Percentiles rank a stretch among this genome's conserved stretches.
phyloP scores from a whole-genome alignment of 2,329 filamentous ascomycete genomes.

The Teratosphaeriaceae sp. region DNA sequence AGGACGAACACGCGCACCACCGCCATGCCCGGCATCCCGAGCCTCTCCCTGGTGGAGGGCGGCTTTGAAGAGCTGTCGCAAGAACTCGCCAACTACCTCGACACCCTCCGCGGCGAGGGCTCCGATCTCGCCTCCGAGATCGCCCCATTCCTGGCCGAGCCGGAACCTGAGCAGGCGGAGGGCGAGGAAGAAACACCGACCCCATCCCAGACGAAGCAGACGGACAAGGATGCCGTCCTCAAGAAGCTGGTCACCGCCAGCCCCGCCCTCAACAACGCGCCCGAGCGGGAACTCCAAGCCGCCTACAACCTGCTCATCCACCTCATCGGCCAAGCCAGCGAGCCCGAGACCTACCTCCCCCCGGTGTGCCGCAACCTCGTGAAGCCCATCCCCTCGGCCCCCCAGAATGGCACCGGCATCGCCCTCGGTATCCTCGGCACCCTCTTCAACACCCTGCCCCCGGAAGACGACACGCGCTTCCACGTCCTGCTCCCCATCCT shows the following conservation, averaged over 20 bases:
- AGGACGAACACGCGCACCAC: conserved; percentile 1
- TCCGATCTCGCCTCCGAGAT: conserved; percentile 55
- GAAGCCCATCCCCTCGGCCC: conserved; percentile 78
- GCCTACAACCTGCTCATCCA: conserved; percentile 97
- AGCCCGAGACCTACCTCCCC: conserved; percentile 78
- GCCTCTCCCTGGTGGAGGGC: conserved; percentile 74
- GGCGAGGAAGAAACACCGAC: too few species aligned
- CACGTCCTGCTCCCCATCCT: conserved; percentile 88
- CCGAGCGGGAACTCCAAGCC: conserved; percentile 94
- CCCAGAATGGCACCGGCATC: conserved; percentile 75
- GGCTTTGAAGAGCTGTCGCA: conserved; percentile 85
- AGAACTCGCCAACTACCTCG: conserved; percentile 93
- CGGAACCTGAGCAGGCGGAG: conserved; percentile 44
- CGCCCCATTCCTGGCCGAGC: conserved; percentile 55
- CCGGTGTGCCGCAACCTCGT: conserved; percentile 84
- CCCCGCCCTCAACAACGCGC: conserved; percentile 68
- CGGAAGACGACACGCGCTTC: conserved; percentile 72
- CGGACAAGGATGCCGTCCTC: conserved; percentile 75
- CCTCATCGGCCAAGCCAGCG: conserved; percentile 79
- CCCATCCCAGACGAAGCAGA: conserved; percentile 48
- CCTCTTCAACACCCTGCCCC: conserved; percentile 87
- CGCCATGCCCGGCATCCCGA: conserved; percentile 54
- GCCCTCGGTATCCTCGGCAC: conserved; percentile 88
- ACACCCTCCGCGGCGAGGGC: conserved; percentile 63
- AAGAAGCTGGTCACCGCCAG: conserved; percentile 84